These are phyloP conservation scores for Triticum turgidum DNA, from an alignment of 176 grass and related monocot genomes.

Conservation along the genomic window DNA sequence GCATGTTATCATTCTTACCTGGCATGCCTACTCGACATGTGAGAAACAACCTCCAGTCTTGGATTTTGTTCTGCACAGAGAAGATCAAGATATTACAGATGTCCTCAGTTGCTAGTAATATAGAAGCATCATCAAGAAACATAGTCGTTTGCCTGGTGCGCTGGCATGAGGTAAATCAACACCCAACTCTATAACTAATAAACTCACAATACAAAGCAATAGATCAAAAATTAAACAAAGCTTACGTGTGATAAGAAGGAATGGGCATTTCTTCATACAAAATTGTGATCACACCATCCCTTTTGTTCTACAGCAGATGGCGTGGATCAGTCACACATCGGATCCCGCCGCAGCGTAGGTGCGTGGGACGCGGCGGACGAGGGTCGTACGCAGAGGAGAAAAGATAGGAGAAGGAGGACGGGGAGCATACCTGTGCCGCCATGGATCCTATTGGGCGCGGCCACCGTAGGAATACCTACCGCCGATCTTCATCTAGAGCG, in stretches of 20 bases:
- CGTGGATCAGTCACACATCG: constrained; percentile 22
- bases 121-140: not conserved
- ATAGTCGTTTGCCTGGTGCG: not conserved
- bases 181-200: not conserved
- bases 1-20: constrained; percentile 29
- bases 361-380: too few relatives aligned
- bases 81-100: constrained; percentile 10
- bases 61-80: constrained; percentile 58
- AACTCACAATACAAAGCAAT: not conserved
- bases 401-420: too few relatives aligned
- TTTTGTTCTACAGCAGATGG: constrained; percentile 66
- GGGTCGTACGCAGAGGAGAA: too few relatives aligned
- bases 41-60: constrained; percentile 58
- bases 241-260: constrained; percentile 97
- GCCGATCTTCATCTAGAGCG: too few relatives aligned
- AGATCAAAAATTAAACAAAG: constrained; percentile 9
- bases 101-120: not conserved
- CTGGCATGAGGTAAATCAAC: not conserved
- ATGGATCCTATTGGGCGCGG: too few relatives aligned
- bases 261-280: constrained; percentile 94
- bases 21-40: constrained; percentile 60
- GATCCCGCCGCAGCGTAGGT: too few relatives aligned
- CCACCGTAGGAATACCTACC: too few relatives aligned
- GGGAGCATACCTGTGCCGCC: too few relatives aligned
- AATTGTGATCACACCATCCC: constrained; percentile 91